Conservation (phyloP, 495 filamentous ascomycete genomes). For the Podospora fimiseda region DNA sequence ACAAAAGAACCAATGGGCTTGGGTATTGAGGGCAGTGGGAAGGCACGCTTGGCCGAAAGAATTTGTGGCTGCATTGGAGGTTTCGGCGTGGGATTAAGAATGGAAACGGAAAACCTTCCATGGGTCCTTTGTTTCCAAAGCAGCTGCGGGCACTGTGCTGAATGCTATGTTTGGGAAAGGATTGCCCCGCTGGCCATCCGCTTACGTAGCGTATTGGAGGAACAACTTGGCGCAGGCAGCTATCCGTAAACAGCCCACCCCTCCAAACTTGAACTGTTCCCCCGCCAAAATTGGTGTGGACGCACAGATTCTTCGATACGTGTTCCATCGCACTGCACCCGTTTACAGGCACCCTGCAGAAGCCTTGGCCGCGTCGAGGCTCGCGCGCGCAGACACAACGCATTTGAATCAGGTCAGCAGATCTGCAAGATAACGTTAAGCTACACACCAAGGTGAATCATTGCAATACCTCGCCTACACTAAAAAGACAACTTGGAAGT, state of each 20-base stretch:
- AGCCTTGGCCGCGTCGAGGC: neutral
- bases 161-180: neutral
- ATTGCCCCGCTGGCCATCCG: neutral
- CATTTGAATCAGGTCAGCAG: neutral
- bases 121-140: no score
- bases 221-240: no score
- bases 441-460: neutral
- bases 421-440: neutral
- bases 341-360: neutral
- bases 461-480: no score
- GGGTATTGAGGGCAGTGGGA: neutral
- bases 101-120: no score
- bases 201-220: no score
- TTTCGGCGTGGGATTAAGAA: no score
- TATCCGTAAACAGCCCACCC: neutral
- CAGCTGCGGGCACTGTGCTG: no score
- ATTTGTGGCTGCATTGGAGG: neutral
- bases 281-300: neutral
- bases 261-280: neutral
- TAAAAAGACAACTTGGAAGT: no score
- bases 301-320: constrained; percentile 4
- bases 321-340: neutral
- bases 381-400: neutral
- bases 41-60: neutral
- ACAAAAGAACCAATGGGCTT: neutral